Evolutionary conservation across 345 rosid genomes (phyloP).

Genomic region (Populus simonii): DNA sequence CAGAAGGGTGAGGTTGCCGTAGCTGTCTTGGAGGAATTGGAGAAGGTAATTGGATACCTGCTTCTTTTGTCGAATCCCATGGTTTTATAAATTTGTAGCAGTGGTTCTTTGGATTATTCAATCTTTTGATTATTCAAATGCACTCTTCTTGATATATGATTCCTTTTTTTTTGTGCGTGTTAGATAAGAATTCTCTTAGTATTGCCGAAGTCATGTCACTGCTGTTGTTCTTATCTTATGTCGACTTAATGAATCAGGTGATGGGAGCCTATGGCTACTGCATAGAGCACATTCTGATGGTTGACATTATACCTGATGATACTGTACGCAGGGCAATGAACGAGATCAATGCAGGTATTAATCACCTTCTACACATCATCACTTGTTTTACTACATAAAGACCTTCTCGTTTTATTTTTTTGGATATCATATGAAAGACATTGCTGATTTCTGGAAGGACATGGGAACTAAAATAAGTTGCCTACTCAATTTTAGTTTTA

Average conservation of each 20-base stretch:
- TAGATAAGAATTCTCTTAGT: background rate
- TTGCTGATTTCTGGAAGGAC: background rate
- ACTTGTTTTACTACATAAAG: background rate
- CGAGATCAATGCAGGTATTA: conserved; percentile 94
- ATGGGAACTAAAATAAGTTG: background rate
- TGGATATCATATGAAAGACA: background rate
- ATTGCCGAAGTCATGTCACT: background rate
- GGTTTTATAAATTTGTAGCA: background rate
- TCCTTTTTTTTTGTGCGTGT: background rate
- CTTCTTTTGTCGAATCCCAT: background rate
- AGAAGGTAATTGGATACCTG: conserved; percentile 50
- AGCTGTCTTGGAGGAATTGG: conserved; percentile 91
- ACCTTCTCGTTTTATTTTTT: background rate
- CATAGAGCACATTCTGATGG: conserved; percentile 96
- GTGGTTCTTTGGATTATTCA: background rate
- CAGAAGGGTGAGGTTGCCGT: conserved; percentile 97
- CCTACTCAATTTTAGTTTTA: background rate
- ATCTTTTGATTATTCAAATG: background rate
- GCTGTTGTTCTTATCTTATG: conserved; percentile 4
- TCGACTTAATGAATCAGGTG: conserved; percentile 48
- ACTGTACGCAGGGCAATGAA: conserved; percentile 96
- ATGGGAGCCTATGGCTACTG: conserved; percentile 92
- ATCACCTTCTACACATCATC: background rate
- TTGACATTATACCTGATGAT: conserved; percentile 88
- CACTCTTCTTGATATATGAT: background rate